Percentiles rank a stretch among this genome's conserved stretches.
Evolutionary conservation across 192 early-diverging fungal genomes (phyloP).

Genomic region (Coemansia sp.): DNA sequence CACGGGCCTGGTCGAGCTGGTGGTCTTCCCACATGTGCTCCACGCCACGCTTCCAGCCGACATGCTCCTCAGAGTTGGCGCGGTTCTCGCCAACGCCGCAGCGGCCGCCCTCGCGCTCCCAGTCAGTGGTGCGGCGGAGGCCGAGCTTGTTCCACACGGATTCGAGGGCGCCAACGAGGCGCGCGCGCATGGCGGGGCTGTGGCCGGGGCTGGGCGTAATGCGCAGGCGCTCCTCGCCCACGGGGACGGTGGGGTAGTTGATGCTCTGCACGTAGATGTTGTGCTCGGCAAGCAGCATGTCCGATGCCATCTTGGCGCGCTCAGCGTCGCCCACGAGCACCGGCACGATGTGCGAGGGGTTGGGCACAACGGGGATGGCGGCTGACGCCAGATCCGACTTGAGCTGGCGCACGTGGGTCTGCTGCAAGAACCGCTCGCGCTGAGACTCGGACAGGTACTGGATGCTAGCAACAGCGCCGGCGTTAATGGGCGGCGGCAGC

Average conservation of each 20-base stretch:
- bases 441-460: conserved; percentile 86
- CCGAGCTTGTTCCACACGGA: conserved; percentile 86
- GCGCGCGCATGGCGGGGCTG: conserved; percentile 73
- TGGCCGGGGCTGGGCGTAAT: conserved; percentile 99
- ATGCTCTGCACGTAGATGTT: conserved; percentile 98
- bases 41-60: conserved; percentile 52
- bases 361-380: conserved; percentile 96
- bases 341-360: conserved; percentile 99
- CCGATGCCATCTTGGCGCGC: conserved; percentile 87
- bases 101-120: conserved; percentile 80
- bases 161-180: conserved; percentile 80
- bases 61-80: conserved; percentile 38
- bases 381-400: conserved; percentile 77
- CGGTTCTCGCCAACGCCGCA: conserved; percentile 80
- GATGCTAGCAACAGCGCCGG: conserved; percentile 90
- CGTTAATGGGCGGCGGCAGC: conserved; percentile 88
- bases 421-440: conserved; percentile 88
- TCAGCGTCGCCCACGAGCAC: conserved; percentile 98
- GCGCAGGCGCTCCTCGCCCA: conserved; percentile 94
- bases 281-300: conserved; percentile 87
- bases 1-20: conserved; percentile 52
- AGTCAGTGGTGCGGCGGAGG: conserved; percentile 83
- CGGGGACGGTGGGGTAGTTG: conserved; percentile 96
- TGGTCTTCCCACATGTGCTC: conserved; percentile 50
- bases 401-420: conserved; percentile 86